These are phyloP conservation scores for Neurospora terricola DNA, from an alignment of 495 filamentous ascomycete genomes.

Conservation along the genomic window DNA sequence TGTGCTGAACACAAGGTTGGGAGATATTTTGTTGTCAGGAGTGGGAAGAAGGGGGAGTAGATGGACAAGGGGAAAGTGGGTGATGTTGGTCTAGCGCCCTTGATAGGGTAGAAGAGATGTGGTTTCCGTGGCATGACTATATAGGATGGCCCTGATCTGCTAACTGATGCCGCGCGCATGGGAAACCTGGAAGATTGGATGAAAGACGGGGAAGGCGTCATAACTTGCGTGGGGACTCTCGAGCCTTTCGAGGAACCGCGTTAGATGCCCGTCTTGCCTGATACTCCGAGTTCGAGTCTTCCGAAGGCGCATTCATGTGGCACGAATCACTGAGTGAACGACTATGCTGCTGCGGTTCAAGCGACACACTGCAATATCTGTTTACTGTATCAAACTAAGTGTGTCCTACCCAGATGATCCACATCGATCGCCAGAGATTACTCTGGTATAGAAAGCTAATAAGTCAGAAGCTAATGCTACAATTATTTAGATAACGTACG, in stretches of 20 bases:
- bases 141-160: neutral
- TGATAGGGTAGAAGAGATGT: neutral
- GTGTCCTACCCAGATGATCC: neutral
- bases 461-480: neutral
- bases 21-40: conserved; percentile 73
- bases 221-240: neutral
- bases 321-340: neutral
- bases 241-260: neutral
- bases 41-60: conserved; percentile 21
- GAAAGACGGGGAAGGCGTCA: neutral
- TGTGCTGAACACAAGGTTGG: conserved; percentile 57
- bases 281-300: neutral
- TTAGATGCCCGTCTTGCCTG: neutral
- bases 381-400: neutral
- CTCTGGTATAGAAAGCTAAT: neutral
- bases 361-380: neutral
- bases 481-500: neutral
- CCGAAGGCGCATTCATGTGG: neutral
- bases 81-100: neutral
- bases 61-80: neutral
- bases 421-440: neutral
- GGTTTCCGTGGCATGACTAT: neutral
- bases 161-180: neutral
- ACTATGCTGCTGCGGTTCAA: neutral
- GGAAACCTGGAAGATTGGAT: neutral